Evolutionary conservation across 1,284 basidiomycete species (phyloP), one percentile per base, ranked within the genome.

Genomic region (Puccinia brachypodii): DNA sequence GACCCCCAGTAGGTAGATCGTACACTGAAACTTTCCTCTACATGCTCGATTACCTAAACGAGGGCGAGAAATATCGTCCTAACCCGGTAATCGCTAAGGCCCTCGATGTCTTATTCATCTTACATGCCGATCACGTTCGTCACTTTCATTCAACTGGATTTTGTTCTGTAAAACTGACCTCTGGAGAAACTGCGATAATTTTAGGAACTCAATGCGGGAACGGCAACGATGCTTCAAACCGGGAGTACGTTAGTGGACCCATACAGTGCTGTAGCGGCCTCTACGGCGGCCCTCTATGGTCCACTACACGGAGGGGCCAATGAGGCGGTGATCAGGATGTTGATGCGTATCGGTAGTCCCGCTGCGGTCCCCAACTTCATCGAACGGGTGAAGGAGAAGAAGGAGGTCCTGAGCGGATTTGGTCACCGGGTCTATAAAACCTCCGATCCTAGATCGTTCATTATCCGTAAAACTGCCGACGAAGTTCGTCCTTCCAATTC

Each of bases 161-260:
- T 25, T 13, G 9, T 42, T 25, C 40, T 44, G 38, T 44, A 47
- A 28, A 71, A 31, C 66, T 53, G 42, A 47, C 58, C 22, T 38
- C 28, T n/a, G 36, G 16, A 16, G 25, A 66, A 60, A 38, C 36
- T 47, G 19, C 25, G 13, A 36, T 64, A 44, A 42, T n/a, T 50
- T 14, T 31, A 94, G 85, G 93, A 95, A 85, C 87, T 95, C 84
- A 95, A 95, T 83, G 93, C 92, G 22, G 92, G 91, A 2, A 91
- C 92, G 66, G 94, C 93, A 1, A 93, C 93, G 0, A 92, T 93
- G 25, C 88, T 94, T 75, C 94, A 94, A 85, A 93, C 92, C 0
- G 93, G 90, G n/a, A 93, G 92, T 83, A 93, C 93, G 6, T 89
- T 95, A 36, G 93, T 94, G 2, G 93, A 95, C 84, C 94, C 94